Percentiles rank a stretch among this genome's conserved stretches.
phyloP scores from a whole-genome alignment of 306 rosid genomes.

The Crataegus laevigata region DNA sequence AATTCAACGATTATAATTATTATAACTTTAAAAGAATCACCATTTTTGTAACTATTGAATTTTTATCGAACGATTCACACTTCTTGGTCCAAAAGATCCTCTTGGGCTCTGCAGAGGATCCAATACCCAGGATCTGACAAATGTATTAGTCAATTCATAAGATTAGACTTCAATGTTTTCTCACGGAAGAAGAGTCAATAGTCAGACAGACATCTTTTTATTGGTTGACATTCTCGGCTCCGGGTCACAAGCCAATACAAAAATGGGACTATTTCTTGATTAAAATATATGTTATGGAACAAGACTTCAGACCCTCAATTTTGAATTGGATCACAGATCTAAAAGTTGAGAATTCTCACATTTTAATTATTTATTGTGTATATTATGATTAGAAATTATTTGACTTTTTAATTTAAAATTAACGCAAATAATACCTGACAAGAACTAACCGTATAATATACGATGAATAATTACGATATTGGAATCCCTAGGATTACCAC shows the following conservation, averaged over 20 bases:
- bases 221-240: background rate
- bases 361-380: fast-evolving
- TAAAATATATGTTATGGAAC: background rate
- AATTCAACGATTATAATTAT: too few relatives aligned
- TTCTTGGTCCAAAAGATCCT: too few relatives aligned
- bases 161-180: background rate
- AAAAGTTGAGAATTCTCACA: fast-evolving
- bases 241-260: background rate
- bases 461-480: fast-evolving
- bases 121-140: too few relatives aligned
- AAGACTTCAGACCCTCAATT: background rate
- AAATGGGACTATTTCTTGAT: background rate
- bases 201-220: background rate
- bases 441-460: too few relatives aligned
- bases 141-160: background rate
- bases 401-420: too few relatives aligned
- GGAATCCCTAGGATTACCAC: fast-evolving
- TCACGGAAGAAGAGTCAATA: background rate
- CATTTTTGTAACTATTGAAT: too few relatives aligned
- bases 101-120: too few relatives aligned
- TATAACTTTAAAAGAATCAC: too few relatives aligned
- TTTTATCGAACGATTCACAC: too few relatives aligned
- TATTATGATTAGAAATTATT: fast-evolving
- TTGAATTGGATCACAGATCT: background rate
- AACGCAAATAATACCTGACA: too few relatives aligned